phyloP scores from a whole-genome alignment of 2,329 filamentous ascomycete genomes.

The Colletotrichum lupini region DNA sequence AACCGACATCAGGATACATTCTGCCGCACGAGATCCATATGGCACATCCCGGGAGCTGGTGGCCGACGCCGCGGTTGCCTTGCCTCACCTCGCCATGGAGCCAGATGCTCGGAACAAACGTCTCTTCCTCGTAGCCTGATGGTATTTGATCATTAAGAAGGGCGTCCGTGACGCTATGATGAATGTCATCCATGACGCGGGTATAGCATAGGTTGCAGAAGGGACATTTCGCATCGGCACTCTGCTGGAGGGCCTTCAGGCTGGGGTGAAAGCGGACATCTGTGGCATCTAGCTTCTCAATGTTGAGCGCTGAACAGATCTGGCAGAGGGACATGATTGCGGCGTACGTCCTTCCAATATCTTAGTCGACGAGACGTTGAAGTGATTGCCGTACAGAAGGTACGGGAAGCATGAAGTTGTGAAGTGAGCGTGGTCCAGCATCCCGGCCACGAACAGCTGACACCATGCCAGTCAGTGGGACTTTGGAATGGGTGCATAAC shows the following conservation, averaged over 20 bases:
- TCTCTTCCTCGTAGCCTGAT: background rate
- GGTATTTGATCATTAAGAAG: slow-evolving; percentile 6
- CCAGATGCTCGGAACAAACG: slow-evolving; percentile 10
- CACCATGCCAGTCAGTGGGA: background rate
- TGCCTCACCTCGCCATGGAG: slow-evolving; percentile 1
- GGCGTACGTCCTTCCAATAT: background rate
- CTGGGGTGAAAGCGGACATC: slow-evolving; percentile 14
- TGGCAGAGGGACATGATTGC: background rate
- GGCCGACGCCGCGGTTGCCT: background rate
- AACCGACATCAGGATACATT: background rate
- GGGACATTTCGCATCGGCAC: background rate
- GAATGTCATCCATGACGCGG: background rate
- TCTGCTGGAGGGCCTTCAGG: background rate
- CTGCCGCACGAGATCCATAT: slow-evolving; percentile 4
- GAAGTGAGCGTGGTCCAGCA: background rate
- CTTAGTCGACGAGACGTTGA: background rate
- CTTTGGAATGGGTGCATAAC: background rate
- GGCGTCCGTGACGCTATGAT: background rate
- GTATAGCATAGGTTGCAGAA: slow-evolving; percentile 5
- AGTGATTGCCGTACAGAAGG: background rate
- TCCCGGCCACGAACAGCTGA: background rate
- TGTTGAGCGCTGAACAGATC: background rate
- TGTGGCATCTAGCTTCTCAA: background rate
- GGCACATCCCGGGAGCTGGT: background rate
- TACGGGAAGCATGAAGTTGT: background rate